Percentiles rank a stretch among this genome's conserved stretches.
These are phyloP conservation scores for Gaultheria prostrata DNA, from an alignment of 148 eudicot genomes.

Conservation along the genomic window DNA sequence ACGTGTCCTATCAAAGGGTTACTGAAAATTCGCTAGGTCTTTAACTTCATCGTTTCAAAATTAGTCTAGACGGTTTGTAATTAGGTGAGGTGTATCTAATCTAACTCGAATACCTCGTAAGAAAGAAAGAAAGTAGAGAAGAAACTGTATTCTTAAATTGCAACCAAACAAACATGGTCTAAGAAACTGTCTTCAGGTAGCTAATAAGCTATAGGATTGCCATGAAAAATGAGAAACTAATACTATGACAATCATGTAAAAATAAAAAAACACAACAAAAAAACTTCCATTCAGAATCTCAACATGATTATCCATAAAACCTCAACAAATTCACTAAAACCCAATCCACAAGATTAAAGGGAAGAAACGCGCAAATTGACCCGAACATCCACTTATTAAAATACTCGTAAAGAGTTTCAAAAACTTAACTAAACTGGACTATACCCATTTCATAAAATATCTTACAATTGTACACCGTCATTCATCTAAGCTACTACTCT, in stretches of 20 bases:
- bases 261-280: background rate
- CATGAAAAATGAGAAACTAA: background rate
- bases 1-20: too few relatives aligned
- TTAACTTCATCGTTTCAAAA: too few relatives aligned
- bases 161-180: background rate
- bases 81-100: too few relatives aligned
- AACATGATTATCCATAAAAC: background rate
- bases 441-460: conserved; percentile 15
- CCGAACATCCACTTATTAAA: too few relatives aligned
- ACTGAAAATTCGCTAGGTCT: too few relatives aligned
- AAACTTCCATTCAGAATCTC: background rate
- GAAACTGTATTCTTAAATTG: too few relatives aligned
- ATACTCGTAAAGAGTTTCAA: background rate
- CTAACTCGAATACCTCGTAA: too few relatives aligned
- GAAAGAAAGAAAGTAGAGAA: too few relatives aligned
- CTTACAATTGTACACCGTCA: conserved; percentile 20
- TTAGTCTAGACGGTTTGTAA: too few relatives aligned
- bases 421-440: conserved; percentile 4
- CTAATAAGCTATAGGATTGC: background rate
- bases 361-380: background rate
- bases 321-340: background rate
- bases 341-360: background rate
- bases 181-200: background rate
- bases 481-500: background rate
- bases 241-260: background rate